Evolutionary conservation across 2,329 filamentous ascomycete genomes (phyloP).

Genomic region (Coleophoma cylindrospora): DNA sequence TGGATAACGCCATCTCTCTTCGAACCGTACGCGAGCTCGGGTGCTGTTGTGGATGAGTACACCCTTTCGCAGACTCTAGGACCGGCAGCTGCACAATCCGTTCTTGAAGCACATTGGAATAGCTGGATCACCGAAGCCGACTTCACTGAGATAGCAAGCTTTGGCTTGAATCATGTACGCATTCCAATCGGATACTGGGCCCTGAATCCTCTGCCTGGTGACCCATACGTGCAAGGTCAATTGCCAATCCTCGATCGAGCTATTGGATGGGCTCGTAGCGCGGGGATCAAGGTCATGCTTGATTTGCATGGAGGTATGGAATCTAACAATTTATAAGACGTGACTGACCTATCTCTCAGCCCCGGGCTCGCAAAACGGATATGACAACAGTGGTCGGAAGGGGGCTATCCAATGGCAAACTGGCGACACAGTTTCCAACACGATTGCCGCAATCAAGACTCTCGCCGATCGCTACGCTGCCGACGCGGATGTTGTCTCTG

Average conservation of each 20-base stretch:
- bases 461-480: constrained; percentile 33
- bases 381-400: constrained; percentile 57
- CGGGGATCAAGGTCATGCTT: constrained; percentile 59
- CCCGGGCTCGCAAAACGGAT: constrained; percentile 60
- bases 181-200: constrained; percentile 67
- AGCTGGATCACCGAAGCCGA: constrained; percentile 42
- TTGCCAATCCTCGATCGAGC: constrained; percentile 51
- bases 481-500: constrained; percentile 35
- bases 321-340: constrained; percentile 4
- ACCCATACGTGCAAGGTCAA: constrained; percentile 60
- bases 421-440: constrained; percentile 33
- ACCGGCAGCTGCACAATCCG: constrained; percentile 33
- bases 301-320: constrained; percentile 58
- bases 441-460: constrained; percentile 29
- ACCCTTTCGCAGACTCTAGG: constrained; percentile 38
- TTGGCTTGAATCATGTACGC: constrained; percentile 56
- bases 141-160: constrained; percentile 33
- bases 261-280: constrained; percentile 50
- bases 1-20: constrained; percentile 56
- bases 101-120: constrained; percentile 51
- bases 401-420: constrained; percentile 40
- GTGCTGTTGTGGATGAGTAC: constrained; percentile 28
- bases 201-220: constrained; percentile 42
- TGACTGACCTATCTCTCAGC: constrained; percentile 28
- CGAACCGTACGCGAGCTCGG: constrained; percentile 21